A percentile compares a stretch with the other conserved stretches of the same genome.
phyloP scores from a whole-genome alignment of 2,329 filamentous ascomycete species.

The Fusarium protoensiforme region DNA sequence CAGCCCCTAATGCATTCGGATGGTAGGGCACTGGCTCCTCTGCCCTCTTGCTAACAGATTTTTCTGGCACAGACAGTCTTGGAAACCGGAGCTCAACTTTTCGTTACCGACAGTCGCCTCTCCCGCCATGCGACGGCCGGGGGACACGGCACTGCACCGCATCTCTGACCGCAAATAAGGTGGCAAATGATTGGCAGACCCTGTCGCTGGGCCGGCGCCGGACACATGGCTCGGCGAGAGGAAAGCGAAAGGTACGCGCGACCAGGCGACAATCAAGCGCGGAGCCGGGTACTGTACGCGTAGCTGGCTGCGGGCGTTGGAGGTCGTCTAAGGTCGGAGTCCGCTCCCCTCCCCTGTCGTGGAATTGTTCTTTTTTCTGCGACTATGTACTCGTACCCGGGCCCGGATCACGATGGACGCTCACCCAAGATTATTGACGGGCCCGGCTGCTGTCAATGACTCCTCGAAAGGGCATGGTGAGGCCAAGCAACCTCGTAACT shows the following conservation, averaged over 20 bases:
- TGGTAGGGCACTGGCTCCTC: neutral
- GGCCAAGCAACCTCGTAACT: neutral
- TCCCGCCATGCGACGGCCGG: neutral
- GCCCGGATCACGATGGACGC: conserved; percentile 22
- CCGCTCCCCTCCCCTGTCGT: conserved; percentile 34
- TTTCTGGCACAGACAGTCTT: conserved; percentile 4
- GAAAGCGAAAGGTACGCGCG: conserved; percentile 19
- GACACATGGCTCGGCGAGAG: conserved; percentile 40
- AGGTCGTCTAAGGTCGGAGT: neutral
- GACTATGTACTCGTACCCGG: conserved; percentile 17
- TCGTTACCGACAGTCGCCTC: conserved; percentile 12
- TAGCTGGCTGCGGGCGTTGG: conserved; percentile 19
- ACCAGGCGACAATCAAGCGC: neutral
- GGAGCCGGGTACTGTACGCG: conserved; percentile 19
- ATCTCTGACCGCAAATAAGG: conserved; percentile 8
- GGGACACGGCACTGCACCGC: neutral
- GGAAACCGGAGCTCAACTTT: conserved; percentile 15
- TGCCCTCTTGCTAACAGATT: neutral
- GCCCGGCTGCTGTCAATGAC: conserved; percentile 23
- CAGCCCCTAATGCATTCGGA: conserved; percentile 22
- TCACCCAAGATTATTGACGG: conserved; percentile 12
- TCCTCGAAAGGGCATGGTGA: conserved; percentile 21
- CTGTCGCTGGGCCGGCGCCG: conserved; percentile 29
- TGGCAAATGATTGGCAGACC: conserved; percentile 34
- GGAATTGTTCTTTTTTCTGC: conserved; percentile 45